Evolutionary conservation across 2,329 filamentous ascomycete species (phyloP), one percentile per base, ranked within the genome.

Genomic region (Xylariaceae sp.): DNA sequence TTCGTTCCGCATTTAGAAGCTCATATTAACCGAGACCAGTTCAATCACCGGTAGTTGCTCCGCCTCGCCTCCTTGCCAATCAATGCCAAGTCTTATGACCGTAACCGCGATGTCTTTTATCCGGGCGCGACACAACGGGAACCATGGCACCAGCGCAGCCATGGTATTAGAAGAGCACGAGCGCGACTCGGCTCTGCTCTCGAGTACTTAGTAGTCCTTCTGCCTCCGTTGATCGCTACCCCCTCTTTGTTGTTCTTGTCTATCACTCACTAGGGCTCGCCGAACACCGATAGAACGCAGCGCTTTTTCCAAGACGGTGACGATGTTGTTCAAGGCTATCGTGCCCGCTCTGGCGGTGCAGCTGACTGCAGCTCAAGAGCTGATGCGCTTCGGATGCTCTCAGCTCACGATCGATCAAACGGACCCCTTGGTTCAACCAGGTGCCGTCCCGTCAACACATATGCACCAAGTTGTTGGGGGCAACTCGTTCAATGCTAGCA

Each of bases 371-470:
- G 67, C 66, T 16, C 68, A 69, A 55, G 66, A 68, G 57, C 63
- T 70, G 59, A 69, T 70, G 64, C 67, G 68, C 39, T 70, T 69
- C 49, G 66, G 65, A 31, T 70, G 68, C 61, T 68, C 66, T 7
- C 66, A 68, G 59, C 64, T 70, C 50, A 65, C 64, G 42, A 63
- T 70, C 52, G 66, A 70, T 55, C 65, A 66, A 22, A 58, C 66
- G 47, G 65, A 67, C 50, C 65, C 65, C 10, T 52, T 67, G 31
- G 65, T 66, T 38, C 60, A 66, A 58, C 63, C 64, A 12, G 63
- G 64, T 45, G 65, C 59, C 54, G 53, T 59, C 52, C 65, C 64
- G 6, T 67, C 65, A 28, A 59, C 65, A 13, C 65, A 67, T 55
- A 66, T 67, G 64, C 65, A 67, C 50, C 64, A 67, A 55, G 54